These are phyloP conservation scores for Syzygium oleosum DNA, from an alignment of 345 rosid genomes.

Conservation along the genomic window DNA sequence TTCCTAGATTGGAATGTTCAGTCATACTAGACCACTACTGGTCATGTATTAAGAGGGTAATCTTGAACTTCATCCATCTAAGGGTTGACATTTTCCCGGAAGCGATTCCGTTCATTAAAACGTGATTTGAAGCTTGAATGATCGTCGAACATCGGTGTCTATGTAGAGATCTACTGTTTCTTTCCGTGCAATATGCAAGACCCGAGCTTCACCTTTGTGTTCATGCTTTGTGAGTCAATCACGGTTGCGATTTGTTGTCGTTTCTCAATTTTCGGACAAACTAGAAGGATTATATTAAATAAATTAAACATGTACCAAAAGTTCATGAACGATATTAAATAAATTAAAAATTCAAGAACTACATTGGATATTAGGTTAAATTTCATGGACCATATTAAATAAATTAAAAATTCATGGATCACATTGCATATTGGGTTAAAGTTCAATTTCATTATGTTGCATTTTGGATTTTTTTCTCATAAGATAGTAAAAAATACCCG, in stretches of 20 bases:
- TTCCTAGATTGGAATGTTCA: neutral
- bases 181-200: neutral
- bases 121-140: neutral
- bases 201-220: neutral
- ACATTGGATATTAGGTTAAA: too few relatives aligned
- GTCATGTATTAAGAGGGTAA: neutral
- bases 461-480: neutral
- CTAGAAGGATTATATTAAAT: neutral
- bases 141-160: neutral
- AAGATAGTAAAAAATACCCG: neutral
- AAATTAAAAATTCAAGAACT: too few relatives aligned
- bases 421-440: too few relatives aligned
- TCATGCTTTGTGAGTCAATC: neutral
- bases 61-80: neutral
- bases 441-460: neutral
- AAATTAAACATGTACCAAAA: too few relatives aligned
- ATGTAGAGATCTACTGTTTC: neutral
- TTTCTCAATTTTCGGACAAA: neutral
- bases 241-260: accelerated
- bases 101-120: neutral
- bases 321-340: too few relatives aligned
- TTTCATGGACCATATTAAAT: too few relatives aligned
- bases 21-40: neutral
- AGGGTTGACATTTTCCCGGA: neutral
- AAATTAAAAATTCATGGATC: too few relatives aligned